These are phyloP conservation scores for Cnidoscolus chayamansa DNA, from an alignment of 441 rosid species.

Conservation along the genomic window DNA sequence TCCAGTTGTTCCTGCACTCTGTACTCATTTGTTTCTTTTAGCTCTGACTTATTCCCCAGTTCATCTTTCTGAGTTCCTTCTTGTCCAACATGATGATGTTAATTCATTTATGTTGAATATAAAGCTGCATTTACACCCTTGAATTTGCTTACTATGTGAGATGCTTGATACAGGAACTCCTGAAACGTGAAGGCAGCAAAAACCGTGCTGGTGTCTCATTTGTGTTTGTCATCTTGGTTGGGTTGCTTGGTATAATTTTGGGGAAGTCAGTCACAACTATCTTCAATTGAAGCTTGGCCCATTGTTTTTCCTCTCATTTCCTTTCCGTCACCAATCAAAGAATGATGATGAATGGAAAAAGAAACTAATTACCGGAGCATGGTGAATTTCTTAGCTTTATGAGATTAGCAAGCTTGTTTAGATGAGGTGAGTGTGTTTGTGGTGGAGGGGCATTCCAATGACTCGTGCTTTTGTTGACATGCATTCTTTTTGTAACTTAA, in stretches of 20 bases:
- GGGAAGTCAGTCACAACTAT: conserved; percentile 42
- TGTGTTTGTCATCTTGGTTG: conserved; percentile 49
- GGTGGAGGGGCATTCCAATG: conserved; percentile 15
- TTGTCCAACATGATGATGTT: not conserved
- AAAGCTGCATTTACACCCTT: not conserved
- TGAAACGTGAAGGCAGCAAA: conserved; percentile 48
- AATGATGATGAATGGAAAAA: conserved; percentile 33
- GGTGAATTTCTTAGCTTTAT: conserved; percentile 29
- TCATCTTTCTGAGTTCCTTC: not conserved
- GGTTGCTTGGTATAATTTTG: conserved; percentile 55
- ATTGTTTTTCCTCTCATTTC: conserved; percentile 15
- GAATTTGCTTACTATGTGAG: conserved; percentile 11
- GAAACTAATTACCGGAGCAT: conserved; percentile 21
- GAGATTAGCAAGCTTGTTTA: conserved; percentile 37
- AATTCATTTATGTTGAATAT: not conserved
- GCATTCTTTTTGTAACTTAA: conserved; percentile 44
- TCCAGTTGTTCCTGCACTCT: not conserved
- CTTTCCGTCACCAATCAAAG: conserved; percentile 28
- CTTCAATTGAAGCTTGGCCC: not conserved
- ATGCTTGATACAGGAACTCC: conserved; percentile 41
- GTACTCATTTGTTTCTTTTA: not conserved
- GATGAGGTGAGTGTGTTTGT: conserved; percentile 27
- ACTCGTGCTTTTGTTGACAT: conserved; percentile 23
- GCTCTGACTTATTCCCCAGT: not conserved
- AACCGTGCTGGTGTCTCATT: conserved; percentile 45